phyloP scores from a whole-genome alignment of 129 eudicot genomes.

The Helianthus tuberosus region DNA sequence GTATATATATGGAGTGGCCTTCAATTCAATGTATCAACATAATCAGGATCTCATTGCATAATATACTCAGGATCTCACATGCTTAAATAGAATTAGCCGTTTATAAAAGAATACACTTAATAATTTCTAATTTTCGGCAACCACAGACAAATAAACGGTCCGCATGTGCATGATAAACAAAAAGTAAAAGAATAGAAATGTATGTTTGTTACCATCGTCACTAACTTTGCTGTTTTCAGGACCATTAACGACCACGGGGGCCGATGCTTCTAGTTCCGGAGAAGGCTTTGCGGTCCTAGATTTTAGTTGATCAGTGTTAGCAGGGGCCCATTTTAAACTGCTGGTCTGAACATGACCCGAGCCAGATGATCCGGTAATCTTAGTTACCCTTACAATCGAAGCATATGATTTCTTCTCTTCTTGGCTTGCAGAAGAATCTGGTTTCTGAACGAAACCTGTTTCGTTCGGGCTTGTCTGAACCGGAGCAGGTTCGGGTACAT shows the following conservation, averaged over 20 bases:
- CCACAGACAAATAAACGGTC: background rate
- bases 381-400: slow-evolving; percentile 63
- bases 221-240: slow-evolving; percentile 52
- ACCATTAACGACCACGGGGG: slow-evolving; percentile 35
- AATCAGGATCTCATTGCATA: background rate
- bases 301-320: slow-evolving; percentile 53
- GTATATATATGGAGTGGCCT: slow-evolving; percentile 80
- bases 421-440: slow-evolving; percentile 46
- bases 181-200: background rate
- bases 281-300: slow-evolving; percentile 46
- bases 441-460: slow-evolving; percentile 11
- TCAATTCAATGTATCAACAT: slow-evolving; percentile 24
- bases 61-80: slow-evolving; percentile 4
- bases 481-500: slow-evolving; percentile 41
- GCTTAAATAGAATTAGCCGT: background rate
- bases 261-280: slow-evolving; percentile 50
- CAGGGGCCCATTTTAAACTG: slow-evolving; percentile 51
- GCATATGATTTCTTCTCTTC: slow-evolving; percentile 85
- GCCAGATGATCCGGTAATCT: slow-evolving; percentile 39
- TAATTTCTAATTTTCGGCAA: background rate
- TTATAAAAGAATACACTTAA: background rate
- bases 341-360: slow-evolving; percentile 46
- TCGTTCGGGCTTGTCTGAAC: slow-evolving; percentile 31
- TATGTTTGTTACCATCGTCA: slow-evolving; percentile 61
- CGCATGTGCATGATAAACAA: background rate